Evolutionary conservation across 2,329 filamentous ascomycete genomes (phyloP), one percentile per base, ranked within the genome.

Genomic region (Fonsecaea pugnacius): DNA sequence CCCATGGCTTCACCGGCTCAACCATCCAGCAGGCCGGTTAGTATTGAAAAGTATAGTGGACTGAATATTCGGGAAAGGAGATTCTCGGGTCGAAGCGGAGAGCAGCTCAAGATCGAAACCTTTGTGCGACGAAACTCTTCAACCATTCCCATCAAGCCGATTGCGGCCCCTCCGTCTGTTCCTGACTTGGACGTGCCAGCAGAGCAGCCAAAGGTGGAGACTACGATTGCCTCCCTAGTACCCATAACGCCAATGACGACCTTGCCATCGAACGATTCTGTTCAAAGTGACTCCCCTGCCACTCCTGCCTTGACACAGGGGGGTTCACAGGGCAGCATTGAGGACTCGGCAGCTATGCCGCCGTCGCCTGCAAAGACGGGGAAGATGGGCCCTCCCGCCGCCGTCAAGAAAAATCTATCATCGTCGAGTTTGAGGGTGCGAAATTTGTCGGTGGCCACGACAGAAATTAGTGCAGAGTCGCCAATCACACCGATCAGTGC

Each of bases 41-140:
- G 64, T 54, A 33, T 43, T 16, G 66, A 68, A 18, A 66, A 62
- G 43, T 62, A 66, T 38, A 53, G 54, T 14, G 66, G 66, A 35
- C 48, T 68, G 9, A 64, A 64, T 27, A 64, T 96, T 58, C 85
- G 91, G 59, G 91, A 85, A 70, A 85, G 93, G 65, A 86, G 93
- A 67, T 79, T 96, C 35, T 96, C 93, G 3, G 91, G 90, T 7
- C 89, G 91, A 71, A 91, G 91, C 71, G 80, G 85, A 14, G 93
- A 91, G 74, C 90, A 93, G 72, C 81, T 98, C 57, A 96, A 92
- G 78, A 97, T 98, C 62, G 91, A 97, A 76, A 97, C 92, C 5
- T 70, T 70, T 57, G 63, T 61, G 6, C 48, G 62, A 40, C 61
- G 65, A n/a, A 63, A 43, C 27, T 69, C 67, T 40, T 56, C 68